phyloP scores from a whole-genome alignment of 116 monocot species.

The Cymodocea nodosa region DNA sequence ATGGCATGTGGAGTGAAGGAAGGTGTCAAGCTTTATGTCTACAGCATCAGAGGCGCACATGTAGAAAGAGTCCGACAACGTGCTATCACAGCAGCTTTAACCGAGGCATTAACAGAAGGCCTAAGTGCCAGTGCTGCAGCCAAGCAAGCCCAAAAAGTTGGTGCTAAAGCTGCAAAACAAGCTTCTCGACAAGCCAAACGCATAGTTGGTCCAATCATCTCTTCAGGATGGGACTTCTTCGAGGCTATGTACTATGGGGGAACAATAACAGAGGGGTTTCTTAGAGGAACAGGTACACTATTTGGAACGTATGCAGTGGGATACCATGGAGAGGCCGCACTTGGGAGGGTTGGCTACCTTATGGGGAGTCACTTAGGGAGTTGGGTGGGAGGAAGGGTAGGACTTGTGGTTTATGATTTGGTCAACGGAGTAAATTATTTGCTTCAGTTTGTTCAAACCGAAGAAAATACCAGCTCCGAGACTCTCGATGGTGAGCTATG shows the following conservation, averaged over 20 bases:
- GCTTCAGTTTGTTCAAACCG: constrained; percentile 11
- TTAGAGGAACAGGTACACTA: constrained; percentile 73
- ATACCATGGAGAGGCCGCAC: constrained; percentile 64
- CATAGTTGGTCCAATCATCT: constrained; percentile 68
- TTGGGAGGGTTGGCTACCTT: constrained; percentile 72
- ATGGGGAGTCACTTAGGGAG: constrained; percentile 87
- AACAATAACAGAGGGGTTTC: constrained; percentile 62
- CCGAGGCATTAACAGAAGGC: constrained; percentile 50
- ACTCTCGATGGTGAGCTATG: not conserved
- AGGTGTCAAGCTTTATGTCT: constrained; percentile 71
- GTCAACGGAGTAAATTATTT: constrained; percentile 45
- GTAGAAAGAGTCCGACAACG: constrained; percentile 51
- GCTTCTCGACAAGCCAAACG: constrained; percentile 75
- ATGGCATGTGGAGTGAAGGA: constrained; percentile 67
- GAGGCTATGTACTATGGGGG: constrained; percentile 87
- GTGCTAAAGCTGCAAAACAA: constrained; percentile 66
- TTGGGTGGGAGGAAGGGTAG: constrained; percentile 88
- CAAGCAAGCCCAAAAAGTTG: constrained; percentile 59
- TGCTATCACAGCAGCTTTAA: constrained; percentile 40
- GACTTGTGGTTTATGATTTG: constrained; percentile 86
- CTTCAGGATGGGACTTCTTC: constrained; percentile 97
- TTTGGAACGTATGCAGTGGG: constrained; percentile 71
- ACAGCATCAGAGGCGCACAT: constrained; percentile 61
- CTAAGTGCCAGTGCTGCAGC: constrained; percentile 36
- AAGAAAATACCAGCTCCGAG: not conserved